Evolutionary conservation across 306 rosid species (phyloP).

Genomic region (Nissolia schottii): DNA sequence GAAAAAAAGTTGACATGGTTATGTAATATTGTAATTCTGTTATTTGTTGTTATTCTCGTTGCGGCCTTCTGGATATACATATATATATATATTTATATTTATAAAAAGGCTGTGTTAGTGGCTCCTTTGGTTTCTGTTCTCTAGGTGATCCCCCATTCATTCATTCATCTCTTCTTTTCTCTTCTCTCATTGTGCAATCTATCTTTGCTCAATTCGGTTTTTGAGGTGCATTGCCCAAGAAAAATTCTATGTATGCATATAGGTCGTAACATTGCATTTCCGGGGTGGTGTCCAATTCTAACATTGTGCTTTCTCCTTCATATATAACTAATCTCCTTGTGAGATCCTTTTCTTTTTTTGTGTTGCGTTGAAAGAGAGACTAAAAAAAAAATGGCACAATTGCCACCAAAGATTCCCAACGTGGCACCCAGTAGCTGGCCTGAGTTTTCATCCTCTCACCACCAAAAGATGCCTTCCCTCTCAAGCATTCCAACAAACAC

Average conservation of each 20-base stretch:
- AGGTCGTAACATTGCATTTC: not conserved
- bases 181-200: not conserved
- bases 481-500: constrained; percentile 22
- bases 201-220: not conserved
- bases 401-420: constrained; percentile 91
- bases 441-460: constrained; percentile 48
- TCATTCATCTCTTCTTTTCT: not conserved
- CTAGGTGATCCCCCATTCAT: not conserved
- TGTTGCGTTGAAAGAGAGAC: not conserved
- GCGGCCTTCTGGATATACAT: not conserved
- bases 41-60: not conserved
- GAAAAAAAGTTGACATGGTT: not conserved
- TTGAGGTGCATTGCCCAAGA: not conserved
- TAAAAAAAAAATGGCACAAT: constrained; percentile 68
- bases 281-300: not conserved
- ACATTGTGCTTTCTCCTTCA: not conserved
- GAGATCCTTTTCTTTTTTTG: no score
- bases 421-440: constrained; percentile 54
- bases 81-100: not conserved
- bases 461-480: constrained; percentile 38
- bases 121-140: constrained; percentile 3
- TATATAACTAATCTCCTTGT: not conserved
- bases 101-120: not conserved
- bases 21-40: not conserved
- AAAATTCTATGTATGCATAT: no score